Evolutionary conservation across 2,329 filamentous ascomycete species (phyloP).

Genomic region (Colletotrichum sp.): DNA sequence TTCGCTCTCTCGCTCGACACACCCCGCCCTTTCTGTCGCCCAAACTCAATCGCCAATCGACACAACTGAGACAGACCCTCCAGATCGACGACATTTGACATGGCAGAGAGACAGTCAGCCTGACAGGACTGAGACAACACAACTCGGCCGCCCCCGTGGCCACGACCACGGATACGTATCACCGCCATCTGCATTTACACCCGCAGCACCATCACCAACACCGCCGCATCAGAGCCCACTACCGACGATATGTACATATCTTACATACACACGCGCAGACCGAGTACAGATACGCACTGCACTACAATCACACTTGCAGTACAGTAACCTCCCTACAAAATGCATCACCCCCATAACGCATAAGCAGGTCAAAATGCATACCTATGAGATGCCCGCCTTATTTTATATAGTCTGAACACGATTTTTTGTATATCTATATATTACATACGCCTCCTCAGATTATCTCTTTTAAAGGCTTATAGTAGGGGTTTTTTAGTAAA

Average conservation of each 20-base stretch:
- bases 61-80: constrained; percentile 16
- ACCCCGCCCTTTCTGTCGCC: neutral
- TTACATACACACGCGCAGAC: neutral
- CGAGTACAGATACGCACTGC: neutral
- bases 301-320: neutral
- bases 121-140: constrained; percentile 10
- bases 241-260: neutral
- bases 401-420: too few relatives aligned
- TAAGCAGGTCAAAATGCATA: too few relatives aligned
- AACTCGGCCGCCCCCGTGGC: neutral
- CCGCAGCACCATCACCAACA: neutral
- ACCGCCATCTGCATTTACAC: neutral
- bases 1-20: neutral
- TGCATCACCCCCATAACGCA: too few relatives aligned
- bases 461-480: too few relatives aligned
- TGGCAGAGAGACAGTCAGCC: neutral
- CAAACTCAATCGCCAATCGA: constrained; percentile 12
- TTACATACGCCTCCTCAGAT: too few relatives aligned
- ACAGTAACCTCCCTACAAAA: too few relatives aligned
- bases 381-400: too few relatives aligned
- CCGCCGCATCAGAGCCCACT: neutral
- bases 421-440: too few relatives aligned
- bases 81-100: constrained; percentile 12
- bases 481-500: too few relatives aligned
- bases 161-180: neutral